These are phyloP conservation scores for Trichomonas vaginalis DNA, from an alignment of 208 protist genomes.

Conservation along the genomic window DNA sequence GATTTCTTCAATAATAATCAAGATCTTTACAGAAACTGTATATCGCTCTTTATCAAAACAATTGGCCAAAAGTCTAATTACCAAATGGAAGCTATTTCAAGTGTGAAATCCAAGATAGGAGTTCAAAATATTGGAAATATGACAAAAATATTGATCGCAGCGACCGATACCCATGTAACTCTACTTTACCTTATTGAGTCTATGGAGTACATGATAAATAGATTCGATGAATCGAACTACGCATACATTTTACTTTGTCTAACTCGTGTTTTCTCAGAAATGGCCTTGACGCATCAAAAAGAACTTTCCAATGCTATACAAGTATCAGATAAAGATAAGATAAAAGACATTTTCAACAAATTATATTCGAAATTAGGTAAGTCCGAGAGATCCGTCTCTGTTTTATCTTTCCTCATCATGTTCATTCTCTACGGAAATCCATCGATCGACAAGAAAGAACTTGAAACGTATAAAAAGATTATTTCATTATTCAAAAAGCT, in stretches of 20 bases:
- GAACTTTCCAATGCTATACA: not conserved
- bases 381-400: not conserved
- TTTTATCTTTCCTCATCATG: not conserved
- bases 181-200: not conserved
- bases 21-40: not conserved
- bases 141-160: not conserved
- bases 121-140: not conserved
- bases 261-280: not conserved
- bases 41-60: not conserved
- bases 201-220: not conserved
- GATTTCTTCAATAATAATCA: not conserved
- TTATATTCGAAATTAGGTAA: not conserved
- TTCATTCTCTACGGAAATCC: not conserved
- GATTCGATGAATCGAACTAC: not conserved
- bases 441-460: not conserved
- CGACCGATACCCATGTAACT: not conserved
- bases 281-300: not conserved
- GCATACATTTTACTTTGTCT: not conserved
- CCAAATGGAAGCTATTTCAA: not conserved
- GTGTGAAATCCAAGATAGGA: not conserved
- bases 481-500: not conserved
- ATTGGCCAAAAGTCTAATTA: not conserved
- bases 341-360: not conserved
- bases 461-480: not conserved
- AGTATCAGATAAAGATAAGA: not conserved